Conservation (phyloP, 129 eudicot genomes). For the Ambrosia trifida region DNA sequence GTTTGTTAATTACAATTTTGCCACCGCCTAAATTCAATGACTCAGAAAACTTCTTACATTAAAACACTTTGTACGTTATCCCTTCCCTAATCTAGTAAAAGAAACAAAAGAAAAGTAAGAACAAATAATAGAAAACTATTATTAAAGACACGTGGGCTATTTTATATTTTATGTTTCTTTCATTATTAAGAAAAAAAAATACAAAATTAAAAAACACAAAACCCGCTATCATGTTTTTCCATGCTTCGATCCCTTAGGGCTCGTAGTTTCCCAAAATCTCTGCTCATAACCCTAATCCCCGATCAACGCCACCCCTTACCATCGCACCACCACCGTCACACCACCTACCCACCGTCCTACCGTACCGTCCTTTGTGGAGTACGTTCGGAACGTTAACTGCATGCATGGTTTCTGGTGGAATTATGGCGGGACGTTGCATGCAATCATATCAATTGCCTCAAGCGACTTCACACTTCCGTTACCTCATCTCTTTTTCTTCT, state of each 20-base stretch:
- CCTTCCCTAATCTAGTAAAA: too few relatives aligned
- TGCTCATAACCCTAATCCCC: neutral
- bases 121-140: too few relatives aligned
- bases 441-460: conserved; percentile 4
- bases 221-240: neutral
- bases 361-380: conserved; percentile 4
- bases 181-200: too few relatives aligned
- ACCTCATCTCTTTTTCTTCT: conserved; percentile 3
- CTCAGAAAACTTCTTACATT: too few relatives aligned
- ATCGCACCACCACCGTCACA: neutral
- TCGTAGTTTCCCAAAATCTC: neutral
- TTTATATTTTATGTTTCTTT: too few relatives aligned
- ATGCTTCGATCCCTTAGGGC: neutral
- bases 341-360: neutral
- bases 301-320: neutral
- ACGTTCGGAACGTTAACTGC: neutral
- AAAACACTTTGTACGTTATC: too few relatives aligned
- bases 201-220: neutral
- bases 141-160: too few relatives aligned
- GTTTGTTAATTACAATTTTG: too few relatives aligned
- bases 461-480: conserved; percentile 7
- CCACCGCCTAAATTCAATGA: too few relatives aligned
- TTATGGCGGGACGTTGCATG: conserved; percentile 11
- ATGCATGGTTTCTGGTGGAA: conserved; percentile 2
- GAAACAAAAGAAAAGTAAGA: too few relatives aligned